Base-by-base conservation (phyloP, 208 protist genomes). In the Leishmania arabica region DNA sequence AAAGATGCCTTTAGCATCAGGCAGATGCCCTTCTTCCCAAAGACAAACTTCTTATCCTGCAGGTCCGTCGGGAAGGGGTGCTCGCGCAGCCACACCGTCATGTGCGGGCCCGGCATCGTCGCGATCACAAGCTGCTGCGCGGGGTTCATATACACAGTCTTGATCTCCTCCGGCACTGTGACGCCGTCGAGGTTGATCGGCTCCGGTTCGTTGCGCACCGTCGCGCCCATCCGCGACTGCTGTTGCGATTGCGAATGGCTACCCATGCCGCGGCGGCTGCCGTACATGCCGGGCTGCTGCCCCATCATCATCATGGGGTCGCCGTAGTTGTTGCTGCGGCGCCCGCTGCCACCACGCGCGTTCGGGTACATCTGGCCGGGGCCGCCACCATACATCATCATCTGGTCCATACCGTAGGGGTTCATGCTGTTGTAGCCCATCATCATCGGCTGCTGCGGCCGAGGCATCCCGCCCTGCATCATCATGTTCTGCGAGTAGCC, bases 61-160 rank as follows among this genome's bases (percentile, higher is more conserved):
- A 75, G 81, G 69, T 90, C 84, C 27, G 77, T 85, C 13, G 92
- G 91, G 40, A 92, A 82, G 7, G 88, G 81, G 78, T 89, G 82
- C 73, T 93, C 90, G 45, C 94, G 92, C 64, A 96, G 81, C 93
- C 94, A 97, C 66, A 92, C 94, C 60, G 94, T 97, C 85, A 94
- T 86, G 66, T 89, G 94, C 11, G 90, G 84, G 27, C 92, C 92
- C 2, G 94, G 94, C 91, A 97, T 94, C 65, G 91, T 95, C 19
- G 89, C 92, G 75, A 89, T 92, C 66, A 95, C 90, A 0, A 97
- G 81, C 74, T 84, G 85, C 81, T 93, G 90, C 5, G 78, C 19
- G 11, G 90, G 90, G 69, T 95, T 94, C 86, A 89, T 90, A 84
- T 97, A 97, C 37, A 87, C 88, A 0, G 84, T 76, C 34, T 88